A percentile compares a stretch with the other conserved stretches of the same genome.
Evolutionary conservation across 495 filamentous ascomycete genomes (phyloP).

Genomic region (Lophiostoma macrostomum): DNA sequence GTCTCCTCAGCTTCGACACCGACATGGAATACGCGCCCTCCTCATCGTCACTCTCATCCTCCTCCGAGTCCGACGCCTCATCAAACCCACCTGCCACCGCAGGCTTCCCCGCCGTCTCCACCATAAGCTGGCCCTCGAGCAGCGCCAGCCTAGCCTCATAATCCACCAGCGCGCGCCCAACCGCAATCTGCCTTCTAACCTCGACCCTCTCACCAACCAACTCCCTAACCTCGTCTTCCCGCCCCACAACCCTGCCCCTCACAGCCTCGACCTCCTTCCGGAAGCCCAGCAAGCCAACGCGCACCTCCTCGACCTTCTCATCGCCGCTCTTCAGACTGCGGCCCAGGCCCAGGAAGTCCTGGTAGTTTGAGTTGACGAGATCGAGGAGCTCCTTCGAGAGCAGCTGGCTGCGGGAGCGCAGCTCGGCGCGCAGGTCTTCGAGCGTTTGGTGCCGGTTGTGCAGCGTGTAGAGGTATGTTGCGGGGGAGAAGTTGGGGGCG

Average conservation of each 20-base stretch:
- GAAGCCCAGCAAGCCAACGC: constrained; percentile 83
- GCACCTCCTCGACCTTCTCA: constrained; percentile 85
- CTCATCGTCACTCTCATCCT: constrained; percentile 21
- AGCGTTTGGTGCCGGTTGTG: constrained; percentile 90
- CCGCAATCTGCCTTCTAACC: constrained; percentile 47
- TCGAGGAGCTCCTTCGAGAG: constrained; percentile 84
- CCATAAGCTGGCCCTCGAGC: constrained; percentile 70
- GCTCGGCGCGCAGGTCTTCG: constrained; percentile 84
- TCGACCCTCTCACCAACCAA: constrained; percentile 55
- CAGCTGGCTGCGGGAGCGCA: constrained; percentile 69
- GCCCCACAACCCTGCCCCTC: constrained; percentile 52
- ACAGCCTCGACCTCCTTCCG: constrained; percentile 68
- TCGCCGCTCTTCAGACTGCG: constrained; percentile 80
- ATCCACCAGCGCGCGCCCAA: constrained; percentile 50
- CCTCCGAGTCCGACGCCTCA: constrained; percentile 24
- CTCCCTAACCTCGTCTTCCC: constrained; percentile 52
- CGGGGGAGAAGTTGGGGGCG: constrained; percentile 71
- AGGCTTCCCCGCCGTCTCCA: constrained; percentile 44
- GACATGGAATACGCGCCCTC: constrained; percentile 36
- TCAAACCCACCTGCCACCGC: constrained; percentile 42
- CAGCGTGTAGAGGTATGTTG: constrained; percentile 76
- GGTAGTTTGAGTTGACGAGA: constrained; percentile 90
- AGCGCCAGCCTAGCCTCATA: constrained; percentile 53
- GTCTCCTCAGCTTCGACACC: constrained; percentile 52
- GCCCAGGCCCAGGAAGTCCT: constrained; percentile 81